Evolutionary conservation across 495 filamentous ascomycete genomes (phyloP).

Genomic region (Xylaria curta): DNA sequence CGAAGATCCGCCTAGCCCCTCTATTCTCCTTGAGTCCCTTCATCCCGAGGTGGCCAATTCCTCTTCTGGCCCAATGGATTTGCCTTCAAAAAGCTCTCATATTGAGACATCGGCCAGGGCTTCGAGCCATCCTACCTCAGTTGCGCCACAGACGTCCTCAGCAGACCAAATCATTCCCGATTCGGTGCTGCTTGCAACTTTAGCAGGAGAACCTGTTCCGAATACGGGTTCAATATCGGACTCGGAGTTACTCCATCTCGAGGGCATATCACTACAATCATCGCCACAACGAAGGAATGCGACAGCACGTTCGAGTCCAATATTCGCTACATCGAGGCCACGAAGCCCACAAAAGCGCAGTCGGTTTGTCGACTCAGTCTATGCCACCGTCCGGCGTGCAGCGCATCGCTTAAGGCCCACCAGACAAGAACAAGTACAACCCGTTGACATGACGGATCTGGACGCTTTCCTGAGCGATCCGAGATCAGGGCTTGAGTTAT

Average conservation of each 20-base stretch:
- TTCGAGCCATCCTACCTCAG: not conserved
- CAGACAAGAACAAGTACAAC: constrained; percentile 21
- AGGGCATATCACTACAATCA: constrained; percentile 53
- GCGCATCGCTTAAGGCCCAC: constrained; percentile 32
- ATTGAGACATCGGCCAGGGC: not conserved
- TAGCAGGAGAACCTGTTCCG: constrained; percentile 34
- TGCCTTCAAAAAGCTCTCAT: constrained; percentile 8
- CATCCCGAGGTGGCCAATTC: constrained; percentile 29
- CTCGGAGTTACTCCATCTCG: constrained; percentile 54
- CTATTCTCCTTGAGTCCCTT: constrained; percentile 36
- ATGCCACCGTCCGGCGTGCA: constrained; percentile 32
- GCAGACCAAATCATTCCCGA: constrained; percentile 28
- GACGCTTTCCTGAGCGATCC: constrained; percentile 27
- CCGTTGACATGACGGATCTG: constrained; percentile 10
- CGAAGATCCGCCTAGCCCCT: constrained; percentile 41
- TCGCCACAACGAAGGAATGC: constrained; percentile 35
- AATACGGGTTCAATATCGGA: constrained; percentile 52
- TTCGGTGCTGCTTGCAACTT: constrained; percentile 24
- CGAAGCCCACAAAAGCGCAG: constrained; percentile 35
- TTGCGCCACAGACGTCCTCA: not conserved
- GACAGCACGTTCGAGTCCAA: constrained; percentile 34
- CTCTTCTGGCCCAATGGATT: constrained; percentile 30
- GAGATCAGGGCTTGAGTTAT: constrained; percentile 24
- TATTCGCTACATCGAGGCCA: constrained; percentile 10
- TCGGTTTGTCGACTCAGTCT: constrained; percentile 34